phyloP scores from a whole-genome alignment of 306 rosid species.

The Fragaria nilgerrensis region DNA sequence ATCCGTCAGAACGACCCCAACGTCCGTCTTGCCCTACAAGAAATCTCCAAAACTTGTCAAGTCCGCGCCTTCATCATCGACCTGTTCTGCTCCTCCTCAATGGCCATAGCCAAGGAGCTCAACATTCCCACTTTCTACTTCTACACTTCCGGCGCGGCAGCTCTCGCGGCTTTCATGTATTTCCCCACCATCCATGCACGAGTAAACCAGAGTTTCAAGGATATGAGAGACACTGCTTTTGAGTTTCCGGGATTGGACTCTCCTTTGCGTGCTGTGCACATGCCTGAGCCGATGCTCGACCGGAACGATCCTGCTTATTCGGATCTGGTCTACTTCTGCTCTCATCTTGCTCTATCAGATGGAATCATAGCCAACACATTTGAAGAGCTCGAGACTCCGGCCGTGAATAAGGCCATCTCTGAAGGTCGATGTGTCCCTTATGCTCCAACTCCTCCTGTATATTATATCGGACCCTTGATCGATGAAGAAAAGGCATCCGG shows the following conservation, averaged over 20 bases:
- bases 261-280: background rate
- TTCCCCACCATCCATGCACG: constrained; percentile 3
- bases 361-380: constrained; percentile 31
- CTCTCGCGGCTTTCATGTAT: constrained; percentile 12
- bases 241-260: constrained; percentile 14
- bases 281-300: constrained; percentile 4
- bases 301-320: constrained; percentile 11
- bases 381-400: constrained; percentile 25
- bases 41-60: constrained; percentile 3
- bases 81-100: constrained; percentile 22
- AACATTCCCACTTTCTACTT: constrained; percentile 32
- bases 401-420: background rate
- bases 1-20: constrained; percentile 17
- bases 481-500: background rate
- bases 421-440: constrained; percentile 24
- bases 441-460: constrained; percentile 26
- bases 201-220: constrained; percentile 15
- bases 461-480: constrained; percentile 25
- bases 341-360: background rate
- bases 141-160: constrained; percentile 25
- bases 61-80: constrained; percentile 33
- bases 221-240: background rate
- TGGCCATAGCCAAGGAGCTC: constrained; percentile 13
- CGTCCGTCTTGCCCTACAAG: constrained; percentile 10
- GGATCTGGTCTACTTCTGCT: background rate